Percentiles rank a stretch among this genome's conserved stretches.
Conservation (phyloP, 2,329 filamentous ascomycete species). For the Fusarium sp. region DNA sequence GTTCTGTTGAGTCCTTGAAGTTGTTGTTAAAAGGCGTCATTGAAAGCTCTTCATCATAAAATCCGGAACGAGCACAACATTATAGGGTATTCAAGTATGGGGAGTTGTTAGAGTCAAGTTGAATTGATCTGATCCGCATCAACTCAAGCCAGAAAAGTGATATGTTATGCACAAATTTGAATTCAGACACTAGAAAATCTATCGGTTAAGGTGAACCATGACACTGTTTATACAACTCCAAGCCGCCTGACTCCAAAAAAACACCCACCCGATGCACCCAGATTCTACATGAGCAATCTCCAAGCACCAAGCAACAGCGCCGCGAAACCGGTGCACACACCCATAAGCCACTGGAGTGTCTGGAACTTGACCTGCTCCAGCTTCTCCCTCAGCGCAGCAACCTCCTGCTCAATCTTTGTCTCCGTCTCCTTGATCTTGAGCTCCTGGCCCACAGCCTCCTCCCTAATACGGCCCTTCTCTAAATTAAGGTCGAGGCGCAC, state of each 20-base stretch:
- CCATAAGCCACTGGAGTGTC: slow-evolving; percentile 98
- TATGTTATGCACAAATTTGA: not conserved
- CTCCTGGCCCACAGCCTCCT: slow-evolving; percentile 96
- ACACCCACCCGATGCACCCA: not conserved
- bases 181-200: slow-evolving; percentile 36
- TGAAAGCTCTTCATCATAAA: not conserved
- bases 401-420: slow-evolving; percentile 97
- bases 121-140: not conserved
- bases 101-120: not conserved
- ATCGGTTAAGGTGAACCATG: slow-evolving; percentile 33
- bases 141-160: not conserved
- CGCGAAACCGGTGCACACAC: slow-evolving; percentile 75
- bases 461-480: slow-evolving; percentile 94
- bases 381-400: slow-evolving; percentile 87
- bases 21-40: slow-evolving; percentile 15
- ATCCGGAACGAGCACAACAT: not conserved
- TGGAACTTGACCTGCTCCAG: slow-evolving; percentile 98
- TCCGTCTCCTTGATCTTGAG: slow-evolving; percentile 99
- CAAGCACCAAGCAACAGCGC: slow-evolving; percentile 75
- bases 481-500: slow-evolving; percentile 93
- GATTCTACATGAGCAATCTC: slow-evolving; percentile 71
- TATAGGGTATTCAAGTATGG: not conserved
- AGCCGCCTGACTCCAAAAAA: not conserved
- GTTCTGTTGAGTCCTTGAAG: not conserved
- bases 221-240: slow-evolving; percentile 14